Percentiles rank a stretch among this genome's conserved stretches.
These are phyloP conservation scores for Yueomyces sp. DNA, from an alignment of 805 yeast species.

Conservation along the genomic window DNA sequence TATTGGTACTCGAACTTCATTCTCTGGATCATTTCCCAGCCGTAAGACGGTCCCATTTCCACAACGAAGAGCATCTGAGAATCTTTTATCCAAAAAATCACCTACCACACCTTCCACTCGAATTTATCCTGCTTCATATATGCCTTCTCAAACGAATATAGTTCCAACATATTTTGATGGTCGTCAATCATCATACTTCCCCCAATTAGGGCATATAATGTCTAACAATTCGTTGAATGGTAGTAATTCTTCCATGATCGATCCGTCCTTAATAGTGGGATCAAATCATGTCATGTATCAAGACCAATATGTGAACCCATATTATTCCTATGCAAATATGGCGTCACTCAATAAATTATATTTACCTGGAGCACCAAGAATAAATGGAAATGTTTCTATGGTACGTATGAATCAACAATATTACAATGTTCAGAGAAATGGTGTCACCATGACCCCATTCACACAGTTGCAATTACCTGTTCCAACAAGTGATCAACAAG, in stretches of 20 bases:
- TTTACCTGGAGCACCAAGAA: background rate
- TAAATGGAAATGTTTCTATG: background rate
- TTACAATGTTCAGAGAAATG: background rate
- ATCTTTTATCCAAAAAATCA: background rate
- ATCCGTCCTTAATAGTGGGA: background rate
- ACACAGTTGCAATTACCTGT: conserved; percentile 10
- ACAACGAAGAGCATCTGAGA: background rate
- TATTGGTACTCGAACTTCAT: too few relatives aligned
- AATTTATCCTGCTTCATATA: background rate
- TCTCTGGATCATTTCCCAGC: too few relatives aligned
- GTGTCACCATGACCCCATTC: background rate
- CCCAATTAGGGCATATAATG: background rate
- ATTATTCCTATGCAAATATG: background rate
- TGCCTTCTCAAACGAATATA: background rate
- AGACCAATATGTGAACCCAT: background rate
- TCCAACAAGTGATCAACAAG: conserved; percentile 38
- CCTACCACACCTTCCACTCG: background rate
- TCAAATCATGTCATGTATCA: background rate
- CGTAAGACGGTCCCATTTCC: background rate
- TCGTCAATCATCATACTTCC: background rate
- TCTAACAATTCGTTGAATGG: background rate
- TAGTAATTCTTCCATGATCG: background rate
- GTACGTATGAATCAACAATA: background rate
- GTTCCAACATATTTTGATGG: background rate
- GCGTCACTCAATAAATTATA: background rate